phyloP scores from a whole-genome alignment of 495 filamentous ascomycete species.

The Neurospora intermedia region DNA sequence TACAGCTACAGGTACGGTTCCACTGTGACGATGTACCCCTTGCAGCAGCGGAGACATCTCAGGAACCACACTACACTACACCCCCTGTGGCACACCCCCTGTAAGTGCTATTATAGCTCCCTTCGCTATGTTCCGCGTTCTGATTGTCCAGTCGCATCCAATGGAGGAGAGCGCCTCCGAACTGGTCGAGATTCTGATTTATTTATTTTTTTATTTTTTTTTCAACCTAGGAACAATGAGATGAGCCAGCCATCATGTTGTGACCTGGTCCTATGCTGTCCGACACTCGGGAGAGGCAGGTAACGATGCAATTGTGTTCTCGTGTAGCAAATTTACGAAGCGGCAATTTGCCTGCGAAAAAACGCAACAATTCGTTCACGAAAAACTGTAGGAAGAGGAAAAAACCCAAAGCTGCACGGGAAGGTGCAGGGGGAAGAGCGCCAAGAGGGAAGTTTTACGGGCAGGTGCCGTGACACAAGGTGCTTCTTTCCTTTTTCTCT shows the following conservation, averaged over 20 bases:
- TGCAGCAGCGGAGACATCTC: neutral
- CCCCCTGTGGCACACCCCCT: neutral
- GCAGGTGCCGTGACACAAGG: neutral
- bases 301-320: neutral
- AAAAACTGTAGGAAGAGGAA: neutral
- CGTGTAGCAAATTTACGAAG: neutral
- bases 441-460: neutral
- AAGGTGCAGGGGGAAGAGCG: neutral
- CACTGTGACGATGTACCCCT: neutral
- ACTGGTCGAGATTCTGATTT: neutral
- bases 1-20: neutral
- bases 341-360: neutral
- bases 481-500: neutral
- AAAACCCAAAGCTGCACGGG: neutral
- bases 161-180: neutral
- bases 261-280: neutral
- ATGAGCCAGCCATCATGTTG: neutral
- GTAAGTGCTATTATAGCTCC: neutral
- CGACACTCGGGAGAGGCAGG: neutral
- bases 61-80: neutral
- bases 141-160: neutral
- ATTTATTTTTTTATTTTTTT: no score
- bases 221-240: neutral
- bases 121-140: neutral
- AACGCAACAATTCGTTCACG: neutral